These are phyloP conservation scores for Hura crepitans DNA, from an alignment of 441 rosid species.

Conservation along the genomic window DNA sequence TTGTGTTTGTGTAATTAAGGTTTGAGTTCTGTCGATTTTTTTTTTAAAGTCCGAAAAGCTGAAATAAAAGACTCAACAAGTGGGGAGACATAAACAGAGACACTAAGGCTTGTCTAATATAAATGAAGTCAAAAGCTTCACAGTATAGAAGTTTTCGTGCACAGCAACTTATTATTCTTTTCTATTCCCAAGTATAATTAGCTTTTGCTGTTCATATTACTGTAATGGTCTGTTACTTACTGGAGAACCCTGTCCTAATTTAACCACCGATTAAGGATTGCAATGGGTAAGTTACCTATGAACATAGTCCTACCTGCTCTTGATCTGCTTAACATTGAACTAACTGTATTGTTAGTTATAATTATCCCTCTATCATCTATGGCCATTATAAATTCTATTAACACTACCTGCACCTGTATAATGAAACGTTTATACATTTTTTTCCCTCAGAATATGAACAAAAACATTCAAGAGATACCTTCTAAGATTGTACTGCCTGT, in stretches of 20 bases:
- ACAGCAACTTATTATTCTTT: background rate
- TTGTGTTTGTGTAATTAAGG: background rate
- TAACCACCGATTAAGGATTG: background rate
- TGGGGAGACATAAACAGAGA: background rate
- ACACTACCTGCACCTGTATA: too few species aligned
- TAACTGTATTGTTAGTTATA: too few species aligned
- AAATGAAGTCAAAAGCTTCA: background rate
- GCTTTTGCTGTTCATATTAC: background rate
- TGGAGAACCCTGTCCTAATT: background rate
- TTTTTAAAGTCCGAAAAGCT: background rate
- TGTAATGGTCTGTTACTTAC: background rate
- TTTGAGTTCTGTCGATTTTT: background rate
- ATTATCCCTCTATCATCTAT: too few species aligned
- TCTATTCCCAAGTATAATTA: background rate
- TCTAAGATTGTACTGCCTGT: too few species aligned
- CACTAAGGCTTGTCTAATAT: background rate
- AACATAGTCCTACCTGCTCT: background rate
- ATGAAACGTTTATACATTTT: too few species aligned
- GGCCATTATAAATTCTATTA: too few species aligned
- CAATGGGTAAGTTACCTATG: background rate
- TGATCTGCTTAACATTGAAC: too few species aligned
- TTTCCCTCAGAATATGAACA: too few species aligned
- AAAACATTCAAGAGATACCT: too few species aligned
- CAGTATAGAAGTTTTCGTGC: background rate
- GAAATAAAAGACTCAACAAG: background rate